Evolutionary conservation across 352 stramenopile species (phyloP).

Genomic region (Globisporangium okanoganense): DNA sequence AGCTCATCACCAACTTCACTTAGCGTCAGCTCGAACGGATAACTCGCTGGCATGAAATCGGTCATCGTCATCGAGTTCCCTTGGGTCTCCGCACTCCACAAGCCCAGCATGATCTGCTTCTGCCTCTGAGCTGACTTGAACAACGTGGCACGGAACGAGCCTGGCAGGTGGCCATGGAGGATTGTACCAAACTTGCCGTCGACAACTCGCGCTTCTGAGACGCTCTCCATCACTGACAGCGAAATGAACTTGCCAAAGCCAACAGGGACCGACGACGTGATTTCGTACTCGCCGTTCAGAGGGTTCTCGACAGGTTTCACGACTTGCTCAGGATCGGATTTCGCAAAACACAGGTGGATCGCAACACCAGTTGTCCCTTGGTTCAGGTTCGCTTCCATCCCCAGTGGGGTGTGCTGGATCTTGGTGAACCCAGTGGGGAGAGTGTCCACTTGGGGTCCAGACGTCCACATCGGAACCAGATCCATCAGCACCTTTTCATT

Average conservation of each 20-base stretch:
- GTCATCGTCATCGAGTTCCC: conserved; percentile 43
- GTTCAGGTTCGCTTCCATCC: conserved; percentile 86
- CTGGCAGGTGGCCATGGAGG: conserved; percentile 51
- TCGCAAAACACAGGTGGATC: conserved; percentile 75
- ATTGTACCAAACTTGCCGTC: conserved; percentile 78
- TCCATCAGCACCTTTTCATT: conserved; percentile 69
- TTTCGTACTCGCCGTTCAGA: conserved; percentile 81
- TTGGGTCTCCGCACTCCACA: conserved; percentile 55
- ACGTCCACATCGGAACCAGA: conserved; percentile 74
- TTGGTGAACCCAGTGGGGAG: conserved; percentile 75
- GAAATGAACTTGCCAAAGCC: conserved; percentile 38
- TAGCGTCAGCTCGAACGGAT: conserved; percentile 61
- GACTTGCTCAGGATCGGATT: conserved; percentile 49
- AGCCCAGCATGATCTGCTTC: conserved; percentile 43
- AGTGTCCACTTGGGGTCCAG: conserved; percentile 48
- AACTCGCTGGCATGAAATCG: conserved; percentile 60
- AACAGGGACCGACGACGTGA: conserved; percentile 24
- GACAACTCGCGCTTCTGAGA: conserved; percentile 40
- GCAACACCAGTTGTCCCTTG: conserved; percentile 68
- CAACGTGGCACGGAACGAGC: conserved; percentile 53
- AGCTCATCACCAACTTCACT: conserved; percentile 51
- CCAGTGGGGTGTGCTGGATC: conserved; percentile 80
- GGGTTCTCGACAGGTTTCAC: conserved; percentile 52
- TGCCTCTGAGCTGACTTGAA: conserved; percentile 30
- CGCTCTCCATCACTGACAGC: conserved; percentile 52